Evolutionary conservation across 805 yeast species (phyloP).

Genomic region (Candida glaebosa): DNA sequence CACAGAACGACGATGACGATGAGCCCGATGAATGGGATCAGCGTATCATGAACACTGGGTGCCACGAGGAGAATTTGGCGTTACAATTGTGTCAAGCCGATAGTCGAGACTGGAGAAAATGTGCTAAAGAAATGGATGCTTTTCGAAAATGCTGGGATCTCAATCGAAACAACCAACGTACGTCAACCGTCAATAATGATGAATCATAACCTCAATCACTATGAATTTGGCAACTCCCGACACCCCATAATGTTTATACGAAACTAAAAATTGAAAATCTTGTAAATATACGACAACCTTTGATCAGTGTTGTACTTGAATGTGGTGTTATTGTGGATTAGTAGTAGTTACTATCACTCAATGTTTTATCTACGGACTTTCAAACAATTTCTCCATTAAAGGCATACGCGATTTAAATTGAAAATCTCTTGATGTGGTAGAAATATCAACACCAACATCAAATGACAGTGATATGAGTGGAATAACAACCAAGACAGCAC

Average conservation of each 20-base stretch:
- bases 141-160: conserved; percentile 63
- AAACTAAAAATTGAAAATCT: no score
- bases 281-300: no score
- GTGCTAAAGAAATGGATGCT: conserved; percentile 46
- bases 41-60: conserved; percentile 42
- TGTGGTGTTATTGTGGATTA: no score
- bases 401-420: neutral
- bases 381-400: no score
- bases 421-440: neutral
- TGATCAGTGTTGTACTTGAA: no score
- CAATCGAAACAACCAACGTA: conserved; percentile 53
- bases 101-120: conserved; percentile 43
- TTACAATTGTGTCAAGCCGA: conserved; percentile 45
- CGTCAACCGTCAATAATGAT: conserved; percentile 33
- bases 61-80: conserved; percentile 38
- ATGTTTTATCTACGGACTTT: no score
- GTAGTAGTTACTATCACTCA: no score
- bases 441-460: neutral
- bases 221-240: no score
- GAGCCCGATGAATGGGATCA: conserved; percentile 48
- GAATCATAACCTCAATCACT: conserved; percentile 8
- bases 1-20: conserved; percentile 25
- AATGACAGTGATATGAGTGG: neutral
- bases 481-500: neutral
- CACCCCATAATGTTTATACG: neutral